phyloP scores from a whole-genome alignment of 2,329 filamentous ascomycete genomes.

The Epicoccum nigrum region DNA sequence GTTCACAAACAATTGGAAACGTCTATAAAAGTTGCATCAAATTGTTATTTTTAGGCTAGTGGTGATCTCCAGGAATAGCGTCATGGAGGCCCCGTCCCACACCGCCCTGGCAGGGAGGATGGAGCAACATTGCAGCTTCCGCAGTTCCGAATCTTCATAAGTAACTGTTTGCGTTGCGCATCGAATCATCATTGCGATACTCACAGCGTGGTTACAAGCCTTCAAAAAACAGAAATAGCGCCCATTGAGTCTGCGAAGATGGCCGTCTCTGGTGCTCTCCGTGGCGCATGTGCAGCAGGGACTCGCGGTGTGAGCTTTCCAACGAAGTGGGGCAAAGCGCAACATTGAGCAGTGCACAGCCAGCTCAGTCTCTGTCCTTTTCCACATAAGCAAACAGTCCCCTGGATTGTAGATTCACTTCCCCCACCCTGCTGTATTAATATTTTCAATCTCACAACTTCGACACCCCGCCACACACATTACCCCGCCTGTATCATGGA shows the following conservation, averaged over 20 bases:
- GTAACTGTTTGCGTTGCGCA: neutral
- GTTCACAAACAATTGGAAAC: slow-evolving; percentile 10
- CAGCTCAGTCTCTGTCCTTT: slow-evolving; percentile 13
- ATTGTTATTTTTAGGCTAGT: slow-evolving; percentile 34
- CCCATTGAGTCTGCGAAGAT: neutral
- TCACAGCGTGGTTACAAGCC: neutral
- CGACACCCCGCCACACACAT: slow-evolving; percentile 19
- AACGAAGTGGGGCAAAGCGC: slow-evolving; percentile 37
- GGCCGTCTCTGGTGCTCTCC: neutral
- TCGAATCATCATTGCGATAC: no score
- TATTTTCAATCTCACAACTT: slow-evolving; percentile 18
- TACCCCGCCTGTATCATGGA: slow-evolving; percentile 49
- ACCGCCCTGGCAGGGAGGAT: slow-evolving; percentile 5
- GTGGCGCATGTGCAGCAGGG: slow-evolving; percentile 28
- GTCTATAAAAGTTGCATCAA: slow-evolving; percentile 1
- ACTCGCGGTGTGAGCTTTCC: slow-evolving; percentile 27
- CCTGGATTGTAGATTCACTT: slow-evolving; percentile 2
- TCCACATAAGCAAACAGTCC: slow-evolving; percentile 12
- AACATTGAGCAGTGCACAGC: slow-evolving; percentile 30
- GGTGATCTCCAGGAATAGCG: slow-evolving; percentile 23
- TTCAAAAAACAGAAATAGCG: neutral
- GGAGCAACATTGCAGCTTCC: neutral
- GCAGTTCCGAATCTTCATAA: neutral
- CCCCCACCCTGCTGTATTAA: slow-evolving; percentile 13
- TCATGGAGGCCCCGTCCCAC: slow-evolving; percentile 12